Base-by-base conservation (phyloP, 352 stramenopile genomes). In the Phytophthora constricta region DNA sequence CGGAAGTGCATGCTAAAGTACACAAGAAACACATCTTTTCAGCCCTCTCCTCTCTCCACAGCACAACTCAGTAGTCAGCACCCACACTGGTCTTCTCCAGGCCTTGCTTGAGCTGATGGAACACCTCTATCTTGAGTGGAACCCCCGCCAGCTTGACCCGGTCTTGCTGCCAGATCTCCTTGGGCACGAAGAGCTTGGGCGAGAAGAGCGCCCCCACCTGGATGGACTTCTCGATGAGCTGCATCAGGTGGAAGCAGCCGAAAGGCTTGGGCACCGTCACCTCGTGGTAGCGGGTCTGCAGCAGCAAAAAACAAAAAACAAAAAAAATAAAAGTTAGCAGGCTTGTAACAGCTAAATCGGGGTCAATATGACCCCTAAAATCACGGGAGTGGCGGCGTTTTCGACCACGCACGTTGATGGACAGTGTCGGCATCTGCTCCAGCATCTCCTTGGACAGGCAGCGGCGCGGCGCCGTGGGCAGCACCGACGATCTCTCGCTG, bases 151-250 rank as follows among this genome's bases (percentile, higher is more conserved):
- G 62, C 25, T 76, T 82, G 17, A 92, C 85, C 10, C 73, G 79
- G 31, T 93, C 77, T 57, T 93, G 85, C 64, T 87, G 82, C 86
- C 86, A 95, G 34, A 95, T 90, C 46, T 95, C 84, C 28, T 90
- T 90, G 16, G 86, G 84, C 1, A 87, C 80, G 51, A 90, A 93
- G 43, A 95, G 70, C 47, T 85, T 90, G 2, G 81, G 76, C 5
- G 84, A 85, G 64, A 95, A 90, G 22, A 91, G 68, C 11, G 84
- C 83, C 10, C 86, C 84, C 13, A 90, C 77, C 58, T 91, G 79
- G 47, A 93, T 93, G 14, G 80, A 91, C 55, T 87, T 88, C 39
- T 95, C 81, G 45, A 95, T 86, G 27, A 93, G 79, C 46, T 90
- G 81, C 82, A 95, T 91, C 37, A 95, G 58, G 43, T 92, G 75